Percentiles rank a stretch among this genome's conserved stretches.
Evolutionary conservation across 768 basidiomycete species (phyloP).

Genomic region (Antrodiella citrinella): DNA sequence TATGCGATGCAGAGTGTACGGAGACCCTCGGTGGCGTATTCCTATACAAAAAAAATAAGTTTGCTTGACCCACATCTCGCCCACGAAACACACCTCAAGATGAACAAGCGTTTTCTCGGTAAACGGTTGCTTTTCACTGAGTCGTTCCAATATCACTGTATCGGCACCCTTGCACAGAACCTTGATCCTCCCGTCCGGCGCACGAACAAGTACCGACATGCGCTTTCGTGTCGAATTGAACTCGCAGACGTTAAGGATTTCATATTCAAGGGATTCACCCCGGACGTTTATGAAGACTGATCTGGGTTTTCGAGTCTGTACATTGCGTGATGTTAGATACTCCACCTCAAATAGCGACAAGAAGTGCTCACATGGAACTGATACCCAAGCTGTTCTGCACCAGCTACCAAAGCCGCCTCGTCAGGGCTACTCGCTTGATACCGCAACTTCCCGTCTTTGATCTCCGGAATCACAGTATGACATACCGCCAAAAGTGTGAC

Average conservation of each 20-base stretch:
- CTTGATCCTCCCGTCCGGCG: conserved; percentile 87
- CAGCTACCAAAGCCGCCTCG: conserved; percentile 91
- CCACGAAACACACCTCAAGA: conserved; percentile 59
- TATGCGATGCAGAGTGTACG: conserved; percentile 95
- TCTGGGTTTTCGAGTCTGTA: conserved; percentile 91
- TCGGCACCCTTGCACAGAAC: conserved; percentile 97
- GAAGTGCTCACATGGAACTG: conserved; percentile 81
- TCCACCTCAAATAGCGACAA: too few species aligned
- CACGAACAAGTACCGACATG: conserved; percentile 92
- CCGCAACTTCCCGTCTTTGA: conserved; percentile 78
- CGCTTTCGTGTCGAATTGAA: conserved; percentile 97
- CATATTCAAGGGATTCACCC: conserved; percentile 69
- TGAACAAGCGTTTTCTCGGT: conserved; percentile 83
- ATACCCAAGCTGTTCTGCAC: conserved; percentile 87
- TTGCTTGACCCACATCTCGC: neutral
- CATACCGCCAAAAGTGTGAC: conserved; percentile 70
- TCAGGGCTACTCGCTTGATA: conserved; percentile 98
- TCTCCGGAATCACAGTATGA: conserved; percentile 96
- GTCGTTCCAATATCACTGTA: conserved; percentile 90
- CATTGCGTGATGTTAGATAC: too few species aligned
- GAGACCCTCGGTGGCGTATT: conserved; percentile 94
- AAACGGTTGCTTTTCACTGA: conserved; percentile 78
- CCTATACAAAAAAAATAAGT: conserved; percentile 32
- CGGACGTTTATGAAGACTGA: conserved; percentile 85
- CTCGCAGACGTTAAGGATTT: conserved; percentile 95